Percentiles rank a stretch among this genome's conserved stretches.
These are phyloP conservation scores for Hura crepitans DNA, from an alignment of 441 rosid genomes.

Conservation along the genomic window DNA sequence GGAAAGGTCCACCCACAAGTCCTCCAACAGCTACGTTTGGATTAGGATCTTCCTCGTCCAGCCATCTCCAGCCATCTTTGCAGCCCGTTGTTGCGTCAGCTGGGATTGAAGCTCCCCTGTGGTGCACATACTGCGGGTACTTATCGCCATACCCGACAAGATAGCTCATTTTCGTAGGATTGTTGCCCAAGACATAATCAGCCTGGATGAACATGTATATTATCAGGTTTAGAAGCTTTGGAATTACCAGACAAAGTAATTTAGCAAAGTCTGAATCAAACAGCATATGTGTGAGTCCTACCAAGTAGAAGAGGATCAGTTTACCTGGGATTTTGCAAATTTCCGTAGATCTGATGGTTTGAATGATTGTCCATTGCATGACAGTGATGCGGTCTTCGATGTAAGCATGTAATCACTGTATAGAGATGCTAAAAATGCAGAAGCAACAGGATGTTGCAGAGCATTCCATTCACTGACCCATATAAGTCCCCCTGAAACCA, in stretches of 20 bases:
- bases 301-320: no score
- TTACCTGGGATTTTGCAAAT: constrained; percentile 79
- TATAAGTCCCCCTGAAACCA: constrained; percentile 87
- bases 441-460: constrained; percentile 69
- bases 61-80: constrained; percentile 66
- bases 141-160: constrained; percentile 68
- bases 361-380: constrained; percentile 53
- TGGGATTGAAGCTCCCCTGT: constrained; percentile 81
- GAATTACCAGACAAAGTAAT: no score
- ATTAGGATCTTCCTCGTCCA: constrained; percentile 54
- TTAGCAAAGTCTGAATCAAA: no score
- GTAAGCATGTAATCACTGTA: constrained; percentile 86
- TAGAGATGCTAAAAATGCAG: constrained; percentile 76
- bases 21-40: constrained; percentile 77
- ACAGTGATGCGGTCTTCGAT: constrained; percentile 50
- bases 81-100: constrained; percentile 50
- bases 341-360: constrained; percentile 62
- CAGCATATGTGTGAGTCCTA: no score
- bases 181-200: constrained; percentile 71
- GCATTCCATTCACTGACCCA: constrained; percentile 71
- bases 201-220: constrained; percentile 55
- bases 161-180: constrained; percentile 79
- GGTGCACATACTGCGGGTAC: constrained; percentile 70
- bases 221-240: background rate
- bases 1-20: constrained; percentile 89